Evolutionary conservation across 495 filamentous ascomycete species (phyloP).

Genomic region (Neurospora sp.): DNA sequence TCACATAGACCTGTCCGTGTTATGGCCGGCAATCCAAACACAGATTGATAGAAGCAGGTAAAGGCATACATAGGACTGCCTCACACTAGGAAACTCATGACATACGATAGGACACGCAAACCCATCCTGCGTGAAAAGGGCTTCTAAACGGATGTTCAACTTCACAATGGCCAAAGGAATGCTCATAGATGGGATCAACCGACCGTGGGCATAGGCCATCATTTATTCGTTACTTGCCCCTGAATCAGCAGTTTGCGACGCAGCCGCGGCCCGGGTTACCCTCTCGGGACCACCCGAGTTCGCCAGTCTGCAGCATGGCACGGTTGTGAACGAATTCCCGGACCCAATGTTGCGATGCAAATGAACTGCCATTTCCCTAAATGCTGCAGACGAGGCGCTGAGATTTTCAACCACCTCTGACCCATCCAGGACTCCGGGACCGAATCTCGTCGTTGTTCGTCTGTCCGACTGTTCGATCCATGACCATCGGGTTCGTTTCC

Average conservation of each 20-base stretch:
- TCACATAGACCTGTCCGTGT: neutral
- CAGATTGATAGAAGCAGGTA: neutral
- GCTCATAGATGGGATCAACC: neutral
- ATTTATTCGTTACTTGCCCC: neutral
- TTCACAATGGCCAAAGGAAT: neutral
- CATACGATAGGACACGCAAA: neutral
- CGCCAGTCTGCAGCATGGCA: neutral
- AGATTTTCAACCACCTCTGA: slow-evolving; percentile 16
- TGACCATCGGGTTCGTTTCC: slow-evolving; percentile 19
- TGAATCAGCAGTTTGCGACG: neutral
- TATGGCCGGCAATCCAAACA: neutral
- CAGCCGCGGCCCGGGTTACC: neutral
- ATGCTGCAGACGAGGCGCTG: slow-evolving; percentile 21
- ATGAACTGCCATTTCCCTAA: slow-evolving; percentile 26
- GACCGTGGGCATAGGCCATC: neutral
- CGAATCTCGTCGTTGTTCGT: slow-evolving; percentile 17
- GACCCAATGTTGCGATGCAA: slow-evolving; percentile 13
- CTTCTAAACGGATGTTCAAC: neutral
- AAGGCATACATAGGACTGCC: neutral
- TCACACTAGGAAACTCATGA: neutral
- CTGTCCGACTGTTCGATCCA: slow-evolving; percentile 14
- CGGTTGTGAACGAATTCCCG: slow-evolving; percentile 1
- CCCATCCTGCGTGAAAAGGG: neutral
- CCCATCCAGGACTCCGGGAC: slow-evolving; percentile 26
- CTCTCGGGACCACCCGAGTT: neutral